These are phyloP conservation scores for Podospora pseudoanserina DNA, from an alignment of 495 filamentous ascomycete species.

Conservation along the genomic window DNA sequence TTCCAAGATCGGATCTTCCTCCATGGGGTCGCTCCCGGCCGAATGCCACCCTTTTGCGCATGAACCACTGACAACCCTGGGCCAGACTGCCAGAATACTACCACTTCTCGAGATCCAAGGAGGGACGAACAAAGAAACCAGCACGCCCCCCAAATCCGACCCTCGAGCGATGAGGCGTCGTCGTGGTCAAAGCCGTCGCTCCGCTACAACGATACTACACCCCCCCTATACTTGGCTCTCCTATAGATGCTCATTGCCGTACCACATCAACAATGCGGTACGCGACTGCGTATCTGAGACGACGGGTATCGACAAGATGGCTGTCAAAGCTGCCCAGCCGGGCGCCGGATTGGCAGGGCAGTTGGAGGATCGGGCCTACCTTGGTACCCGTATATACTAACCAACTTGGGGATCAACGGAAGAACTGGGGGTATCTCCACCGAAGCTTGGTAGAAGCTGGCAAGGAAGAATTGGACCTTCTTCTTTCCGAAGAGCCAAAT, in stretches of 20 bases:
- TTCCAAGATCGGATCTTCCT: constrained; percentile 35
- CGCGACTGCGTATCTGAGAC: constrained; percentile 1
- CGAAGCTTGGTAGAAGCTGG: constrained; percentile 24
- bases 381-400: not conserved
- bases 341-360: constrained; percentile 7
- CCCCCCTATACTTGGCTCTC: not conserved
- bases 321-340: constrained; percentile 14
- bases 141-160: not conserved
- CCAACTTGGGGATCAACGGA: constrained; percentile 15
- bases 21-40: constrained; percentile 33
- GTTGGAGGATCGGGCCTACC: not conserved
- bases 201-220: not conserved
- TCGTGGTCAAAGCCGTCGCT: not conserved
- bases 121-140: constrained; percentile 22
- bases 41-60: constrained; percentile 35
- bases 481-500: constrained; percentile 33
- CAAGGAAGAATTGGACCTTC: constrained; percentile 28
- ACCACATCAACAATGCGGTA: not conserved
- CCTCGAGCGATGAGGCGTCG: not conserved
- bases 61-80: constrained; percentile 27
- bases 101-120: constrained; percentile 9
- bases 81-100: constrained; percentile 31
- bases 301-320: constrained; percentile 1
- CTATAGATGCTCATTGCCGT: not conserved
- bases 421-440: not conserved